Evolutionary conservation across 2,329 filamentous ascomycete species (phyloP).

Genomic region (Paracorniculantispora psalliotae): DNA sequence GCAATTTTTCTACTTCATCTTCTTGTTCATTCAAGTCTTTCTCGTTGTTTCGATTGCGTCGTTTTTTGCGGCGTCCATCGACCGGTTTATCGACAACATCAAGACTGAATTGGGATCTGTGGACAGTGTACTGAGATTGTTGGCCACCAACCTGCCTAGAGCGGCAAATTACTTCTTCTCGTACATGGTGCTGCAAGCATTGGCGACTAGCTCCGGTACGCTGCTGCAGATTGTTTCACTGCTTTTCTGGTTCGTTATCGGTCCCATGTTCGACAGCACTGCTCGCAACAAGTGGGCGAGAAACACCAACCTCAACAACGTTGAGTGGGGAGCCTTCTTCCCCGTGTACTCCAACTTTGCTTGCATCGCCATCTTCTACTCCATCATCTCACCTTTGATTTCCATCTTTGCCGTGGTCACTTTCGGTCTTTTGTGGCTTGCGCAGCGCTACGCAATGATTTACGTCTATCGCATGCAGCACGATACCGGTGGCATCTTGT

Average conservation of each 20-base stretch:
- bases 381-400: conserved; percentile 83
- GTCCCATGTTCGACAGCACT: conserved; percentile 78
- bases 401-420: conserved; percentile 90
- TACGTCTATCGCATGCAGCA: conserved; percentile 87
- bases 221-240: conserved; percentile 79
- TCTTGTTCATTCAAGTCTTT: conserved; percentile 93
- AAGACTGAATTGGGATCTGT: conserved; percentile 45
- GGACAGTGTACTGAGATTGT: conserved; percentile 59
- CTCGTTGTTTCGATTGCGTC: conserved; percentile 83
- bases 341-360: conserved; percentile 96
- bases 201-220: conserved; percentile 85
- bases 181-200: conserved; percentile 92
- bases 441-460: conserved; percentile 93
- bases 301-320: conserved; percentile 70
- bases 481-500: conserved; percentile 89
- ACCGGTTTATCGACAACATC: conserved; percentile 55
- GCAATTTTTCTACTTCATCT: conserved; percentile 87
- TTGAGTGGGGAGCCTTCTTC: conserved; percentile 92
- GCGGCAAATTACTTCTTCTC: conserved; percentile 97
- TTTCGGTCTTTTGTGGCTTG: conserved; percentile 86
- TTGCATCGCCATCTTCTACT: conserved; percentile 86
- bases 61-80: conserved; percentile 60
- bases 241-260: conserved; percentile 74
- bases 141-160: conserved; percentile 76
- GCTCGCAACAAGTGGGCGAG: conserved; percentile 76